Percentiles rank a stretch among this genome's conserved stretches.
Conservation (phyloP, 2,329 filamentous ascomycete genomes). For the Nothopassalora personata region DNA sequence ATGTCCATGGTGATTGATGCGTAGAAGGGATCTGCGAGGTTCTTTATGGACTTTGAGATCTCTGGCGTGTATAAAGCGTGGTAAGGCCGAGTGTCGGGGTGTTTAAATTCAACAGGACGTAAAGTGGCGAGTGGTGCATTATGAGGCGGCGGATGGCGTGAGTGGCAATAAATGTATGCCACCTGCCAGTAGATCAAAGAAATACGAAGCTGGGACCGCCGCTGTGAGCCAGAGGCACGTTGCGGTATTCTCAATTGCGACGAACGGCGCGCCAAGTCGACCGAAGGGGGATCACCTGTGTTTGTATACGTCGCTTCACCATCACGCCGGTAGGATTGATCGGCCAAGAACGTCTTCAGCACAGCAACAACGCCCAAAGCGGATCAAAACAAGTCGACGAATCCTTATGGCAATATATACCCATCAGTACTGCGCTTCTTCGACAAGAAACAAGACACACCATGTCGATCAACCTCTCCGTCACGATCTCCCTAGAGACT, state of each 20-base stretch:
- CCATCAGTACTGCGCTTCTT: not conserved
- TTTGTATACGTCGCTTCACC: not conserved
- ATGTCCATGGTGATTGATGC: not conserved
- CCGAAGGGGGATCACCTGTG: not conserved
- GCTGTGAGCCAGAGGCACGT: not conserved
- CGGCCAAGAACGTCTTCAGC: not conserved
- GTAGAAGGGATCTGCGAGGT: not conserved
- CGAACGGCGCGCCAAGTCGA: not conserved
- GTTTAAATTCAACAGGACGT: not conserved
- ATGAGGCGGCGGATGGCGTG: slow-evolving; percentile 1
- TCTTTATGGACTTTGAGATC: slow-evolving; percentile 1
- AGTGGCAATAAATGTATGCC: not conserved
- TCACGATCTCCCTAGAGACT: slow-evolving; percentile 6
- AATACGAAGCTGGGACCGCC: not conserved
- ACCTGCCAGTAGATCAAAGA: too few species aligned
- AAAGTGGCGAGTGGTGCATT: not conserved
- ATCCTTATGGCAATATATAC: not conserved
- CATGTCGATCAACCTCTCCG: slow-evolving; percentile 8
- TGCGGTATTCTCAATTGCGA: not conserved
- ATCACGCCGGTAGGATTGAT: not conserved
- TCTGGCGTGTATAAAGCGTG: not conserved
- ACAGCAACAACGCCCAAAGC: not conserved
- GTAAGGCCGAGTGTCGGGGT: not conserved
- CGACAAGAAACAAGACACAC: not conserved
- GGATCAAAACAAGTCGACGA: not conserved